Conservation (phyloP, 768 basidiomycete species). For the Leccinum incarnatum region DNA sequence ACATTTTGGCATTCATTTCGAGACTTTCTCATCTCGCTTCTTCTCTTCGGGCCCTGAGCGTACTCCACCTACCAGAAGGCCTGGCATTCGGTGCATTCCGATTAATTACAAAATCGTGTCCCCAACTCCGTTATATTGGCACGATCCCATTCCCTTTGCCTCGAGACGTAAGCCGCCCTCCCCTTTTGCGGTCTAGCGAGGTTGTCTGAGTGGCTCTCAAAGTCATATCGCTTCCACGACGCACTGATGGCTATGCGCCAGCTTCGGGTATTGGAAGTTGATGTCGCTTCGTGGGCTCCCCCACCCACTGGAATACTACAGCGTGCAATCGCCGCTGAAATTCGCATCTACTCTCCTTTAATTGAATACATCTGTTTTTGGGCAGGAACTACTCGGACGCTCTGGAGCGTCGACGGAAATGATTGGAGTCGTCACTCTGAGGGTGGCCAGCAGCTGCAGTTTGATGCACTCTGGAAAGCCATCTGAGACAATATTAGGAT, state of each 20-base stretch:
- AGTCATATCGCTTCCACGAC: constrained; percentile 36
- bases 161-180: constrained; percentile 31
- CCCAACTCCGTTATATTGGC: constrained; percentile 39
- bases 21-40: constrained; percentile 28
- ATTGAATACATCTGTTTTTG: constrained; percentile 37
- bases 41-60: constrained; percentile 36
- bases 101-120: constrained; percentile 33
- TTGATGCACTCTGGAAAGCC: constrained; percentile 31
- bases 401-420: constrained; percentile 36
- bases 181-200: constrained; percentile 6
- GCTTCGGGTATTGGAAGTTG: constrained; percentile 37
- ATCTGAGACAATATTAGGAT: constrained; percentile 12
- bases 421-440: constrained; percentile 32
- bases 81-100: constrained; percentile 29
- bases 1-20: constrained; percentile 32
- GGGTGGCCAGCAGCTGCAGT: constrained; percentile 24
- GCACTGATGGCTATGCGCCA: constrained; percentile 34
- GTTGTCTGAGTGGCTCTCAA: constrained; percentile 19
- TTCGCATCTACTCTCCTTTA: constrained; percentile 37
- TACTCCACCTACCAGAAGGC: constrained; percentile 36
- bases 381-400: constrained; percentile 26
- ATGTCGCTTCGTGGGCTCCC: constrained; percentile 36
- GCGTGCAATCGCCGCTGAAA: constrained; percentile 38
- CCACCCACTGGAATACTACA: constrained; percentile 30
- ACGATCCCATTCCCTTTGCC: constrained; percentile 36